phyloP scores from a whole-genome alignment of 495 filamentous ascomycete species.

The Saxophila tyrrhenica region DNA sequence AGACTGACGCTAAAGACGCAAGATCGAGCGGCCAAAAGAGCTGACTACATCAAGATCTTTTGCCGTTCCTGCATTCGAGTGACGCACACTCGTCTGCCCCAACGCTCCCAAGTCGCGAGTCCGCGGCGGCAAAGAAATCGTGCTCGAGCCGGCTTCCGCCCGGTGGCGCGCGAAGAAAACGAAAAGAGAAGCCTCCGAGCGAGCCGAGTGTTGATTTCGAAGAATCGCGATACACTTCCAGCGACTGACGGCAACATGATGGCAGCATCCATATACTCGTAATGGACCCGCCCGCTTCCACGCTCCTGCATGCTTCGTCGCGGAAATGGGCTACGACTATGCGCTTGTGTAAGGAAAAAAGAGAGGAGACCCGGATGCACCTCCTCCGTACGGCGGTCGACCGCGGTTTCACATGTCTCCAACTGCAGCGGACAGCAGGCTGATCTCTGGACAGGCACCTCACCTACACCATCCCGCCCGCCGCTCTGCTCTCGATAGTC shows the following conservation, averaged over 20 bases:
- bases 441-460: constrained; percentile 40
- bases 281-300: not conserved
- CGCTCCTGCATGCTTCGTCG: not conserved
- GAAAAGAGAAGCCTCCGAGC: too few species aligned
- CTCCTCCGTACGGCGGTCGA: not conserved
- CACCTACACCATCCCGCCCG: constrained; percentile 55
- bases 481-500: constrained; percentile 42
- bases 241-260: not conserved
- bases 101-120: too few species aligned
- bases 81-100: too few species aligned
- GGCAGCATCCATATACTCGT: not conserved
- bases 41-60: too few species aligned
- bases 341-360: constrained; percentile 47
- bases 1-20: not conserved
- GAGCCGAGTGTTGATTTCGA: too few species aligned
- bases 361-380: too few species aligned
- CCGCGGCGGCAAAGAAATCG: too few species aligned
- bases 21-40: not conserved
- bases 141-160: too few species aligned
- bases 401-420: not conserved
- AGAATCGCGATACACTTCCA: not conserved
- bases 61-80: too few species aligned
- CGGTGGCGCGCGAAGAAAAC: too few species aligned
- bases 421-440: too few species aligned
- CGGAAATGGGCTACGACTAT: constrained; percentile 53